These are phyloP conservation scores for Chaetomiaceae sp. DNA, from an alignment of 2,329 filamentous ascomycete species.

Conservation along the genomic window DNA sequence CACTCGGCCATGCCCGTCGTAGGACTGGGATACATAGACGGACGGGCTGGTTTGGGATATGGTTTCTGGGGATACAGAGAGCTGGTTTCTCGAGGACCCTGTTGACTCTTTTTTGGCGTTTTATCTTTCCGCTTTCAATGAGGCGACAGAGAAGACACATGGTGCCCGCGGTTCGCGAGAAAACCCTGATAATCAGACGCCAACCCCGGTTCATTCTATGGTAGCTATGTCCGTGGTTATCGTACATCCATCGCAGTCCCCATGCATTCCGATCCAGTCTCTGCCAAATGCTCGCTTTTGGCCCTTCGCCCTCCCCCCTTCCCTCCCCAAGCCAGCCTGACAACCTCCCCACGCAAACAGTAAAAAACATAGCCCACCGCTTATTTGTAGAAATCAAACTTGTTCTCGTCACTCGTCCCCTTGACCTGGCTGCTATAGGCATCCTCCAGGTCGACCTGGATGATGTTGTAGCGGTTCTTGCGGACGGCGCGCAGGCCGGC, in stretches of 20 bases:
- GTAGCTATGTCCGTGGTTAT: background rate
- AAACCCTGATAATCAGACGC: background rate
- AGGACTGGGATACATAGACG: background rate
- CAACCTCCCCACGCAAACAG: background rate
- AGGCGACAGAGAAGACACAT: too few relatives aligned
- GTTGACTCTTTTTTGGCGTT: too few relatives aligned
- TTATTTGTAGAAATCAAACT: constrained; percentile 92
- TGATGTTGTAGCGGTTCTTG: constrained; percentile 99
- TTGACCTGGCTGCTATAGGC: constrained; percentile 97
- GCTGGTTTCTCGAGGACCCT: constrained; percentile 1
- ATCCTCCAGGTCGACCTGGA: constrained; percentile 93
- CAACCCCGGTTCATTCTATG: constrained; percentile 8
- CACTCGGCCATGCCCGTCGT: too few relatives aligned
- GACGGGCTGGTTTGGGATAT: background rate
- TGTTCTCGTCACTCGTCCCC: constrained; percentile 60
- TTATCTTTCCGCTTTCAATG: too few relatives aligned
- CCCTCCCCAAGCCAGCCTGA: background rate
- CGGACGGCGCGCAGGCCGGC: constrained; percentile 88
- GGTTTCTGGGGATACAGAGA: background rate
- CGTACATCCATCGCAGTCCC: background rate
- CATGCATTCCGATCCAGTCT: too few relatives aligned
- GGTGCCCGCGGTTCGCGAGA: background rate
- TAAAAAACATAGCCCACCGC: background rate
- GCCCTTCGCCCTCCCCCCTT: too few relatives aligned
- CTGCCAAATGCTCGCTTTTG: too few relatives aligned